Conservation (phyloP, 495 filamentous ascomycete species). For the Letharia columbiana region DNA sequence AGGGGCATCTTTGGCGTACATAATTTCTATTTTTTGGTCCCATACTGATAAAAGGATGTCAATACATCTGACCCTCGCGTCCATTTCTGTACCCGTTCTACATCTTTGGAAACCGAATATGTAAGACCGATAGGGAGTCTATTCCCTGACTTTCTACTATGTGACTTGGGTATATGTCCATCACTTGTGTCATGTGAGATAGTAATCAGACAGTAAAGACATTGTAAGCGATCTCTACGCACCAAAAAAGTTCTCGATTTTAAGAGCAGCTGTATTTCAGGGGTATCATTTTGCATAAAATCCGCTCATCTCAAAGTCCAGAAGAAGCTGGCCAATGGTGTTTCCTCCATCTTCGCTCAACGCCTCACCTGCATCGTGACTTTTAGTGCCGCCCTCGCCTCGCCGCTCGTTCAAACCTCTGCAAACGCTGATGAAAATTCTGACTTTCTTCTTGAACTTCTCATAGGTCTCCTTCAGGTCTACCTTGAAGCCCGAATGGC, state of each 20-base stretch:
- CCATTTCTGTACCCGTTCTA: no score
- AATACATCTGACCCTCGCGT: not conserved
- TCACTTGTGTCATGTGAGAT: not conserved
- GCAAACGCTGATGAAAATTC: conserved; percentile 23
- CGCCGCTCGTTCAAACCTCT: conserved; percentile 22
- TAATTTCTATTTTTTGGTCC: not conserved
- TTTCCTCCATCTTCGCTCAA: conserved; percentile 16
- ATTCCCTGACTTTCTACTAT: not conserved
- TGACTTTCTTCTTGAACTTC: conserved; percentile 21
- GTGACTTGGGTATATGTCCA: not conserved
- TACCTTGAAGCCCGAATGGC: not conserved
- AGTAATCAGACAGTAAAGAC: no score
- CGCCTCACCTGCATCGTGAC: conserved; percentile 4
- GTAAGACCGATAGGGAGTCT: not conserved
- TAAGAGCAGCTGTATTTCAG: not conserved
- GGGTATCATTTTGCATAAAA: conserved; percentile 22
- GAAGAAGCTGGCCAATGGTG: conserved; percentile 22
- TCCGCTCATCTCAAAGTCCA: conserved; percentile 23
- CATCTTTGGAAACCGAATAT: no score
- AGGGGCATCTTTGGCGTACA: not conserved
- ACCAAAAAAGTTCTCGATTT: not conserved
- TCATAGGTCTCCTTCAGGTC: conserved; percentile 12
- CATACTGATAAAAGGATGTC: not conserved
- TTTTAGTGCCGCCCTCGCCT: conserved; percentile 8
- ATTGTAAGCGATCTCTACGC: not conserved